Base-by-base conservation (phyloP, 1,284 basidiomycete species). In the Naganishia liquefaciens region DNA sequence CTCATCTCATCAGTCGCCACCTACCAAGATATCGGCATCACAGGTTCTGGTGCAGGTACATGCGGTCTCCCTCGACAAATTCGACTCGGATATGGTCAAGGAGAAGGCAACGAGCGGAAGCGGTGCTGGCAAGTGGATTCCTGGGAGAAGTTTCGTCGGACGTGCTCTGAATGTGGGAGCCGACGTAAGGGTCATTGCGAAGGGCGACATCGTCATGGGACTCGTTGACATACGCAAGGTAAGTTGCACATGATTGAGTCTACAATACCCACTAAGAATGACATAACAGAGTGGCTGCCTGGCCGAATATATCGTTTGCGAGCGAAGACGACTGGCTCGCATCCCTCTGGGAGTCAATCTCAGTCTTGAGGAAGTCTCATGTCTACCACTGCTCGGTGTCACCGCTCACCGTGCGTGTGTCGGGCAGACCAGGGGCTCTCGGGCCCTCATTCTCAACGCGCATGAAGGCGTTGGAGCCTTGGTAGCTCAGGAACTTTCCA, bases 141-240 rank as follows among this genome's bases (percentile, higher is more conserved):
- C 91, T 15, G 91, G 91, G 0, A 81, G 91, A 52, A 88, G 87
- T 65, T 88, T 93, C 74, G 87, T 91, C 10, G 91, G 91, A 3
- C 81, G 89, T 46, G 87, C 87, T 39, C 74, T 93, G 52, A 88
- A 90, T 70, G 86, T 85, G 67, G 91, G 91, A 1, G 88, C 85
- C 82, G 88, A 90, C 62, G 89, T 93, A 19, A 82, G 82, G 53
- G 87, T 88, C 42, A 82, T 86, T 23, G 82, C 82, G 72, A 84
- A 86, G 69, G 89, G 90, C 9, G 91, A 94, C 71, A 89, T 91
- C 85, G 88, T 93, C 11, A 80, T 90, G 65, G 91, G 90, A 11
- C 71, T 93, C 63, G 72, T 88, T 72, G 88, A 91, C 71, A 81
- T 89, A 19, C 82, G 83, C 68, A 91, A 90, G 86, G 90, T 91